phyloP scores from a whole-genome alignment of 2,329 filamentous ascomycete genomes.

The Furcasterigmium sp. region DNA sequence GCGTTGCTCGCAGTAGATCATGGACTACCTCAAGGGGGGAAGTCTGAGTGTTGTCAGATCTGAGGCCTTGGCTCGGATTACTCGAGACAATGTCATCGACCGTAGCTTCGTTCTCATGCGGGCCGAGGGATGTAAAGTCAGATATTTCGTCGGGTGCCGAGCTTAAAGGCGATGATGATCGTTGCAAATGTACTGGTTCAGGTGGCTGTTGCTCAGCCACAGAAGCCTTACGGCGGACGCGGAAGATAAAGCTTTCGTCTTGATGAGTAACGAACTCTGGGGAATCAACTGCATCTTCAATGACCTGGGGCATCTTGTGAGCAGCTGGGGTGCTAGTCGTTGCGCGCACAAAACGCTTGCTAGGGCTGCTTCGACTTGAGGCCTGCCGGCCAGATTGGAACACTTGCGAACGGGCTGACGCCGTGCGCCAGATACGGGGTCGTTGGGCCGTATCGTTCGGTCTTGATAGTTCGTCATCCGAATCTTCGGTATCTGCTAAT shows the following conservation, averaged over 20 bases:
- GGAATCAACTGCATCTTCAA: not conserved
- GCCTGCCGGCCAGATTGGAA: constrained; percentile 17
- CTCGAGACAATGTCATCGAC: too few species aligned
- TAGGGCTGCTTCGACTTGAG: constrained; percentile 4
- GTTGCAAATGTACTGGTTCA: not conserved
- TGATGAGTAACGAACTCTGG: constrained; percentile 19
- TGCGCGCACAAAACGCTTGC: not conserved
- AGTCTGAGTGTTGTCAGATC: too few species aligned
- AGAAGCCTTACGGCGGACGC: constrained; percentile 8
- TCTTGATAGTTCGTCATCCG: constrained; percentile 1
- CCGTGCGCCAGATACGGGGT: constrained; percentile 5
- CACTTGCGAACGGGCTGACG: constrained; percentile 14
- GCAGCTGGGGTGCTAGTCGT: not conserved
- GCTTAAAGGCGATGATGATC: not conserved
- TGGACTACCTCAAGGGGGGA: too few species aligned
- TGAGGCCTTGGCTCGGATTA: too few species aligned
- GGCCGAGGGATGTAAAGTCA: not conserved
- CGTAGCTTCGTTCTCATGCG: not conserved
- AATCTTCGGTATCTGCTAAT: not conserved
- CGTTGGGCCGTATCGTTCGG: constrained; percentile 3
- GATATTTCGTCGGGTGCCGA: not conserved
- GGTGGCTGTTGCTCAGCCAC: not conserved
- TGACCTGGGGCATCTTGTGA: not conserved
- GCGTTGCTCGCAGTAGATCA: too few species aligned
- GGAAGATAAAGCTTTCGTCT: constrained; percentile 27